These are phyloP conservation scores for Phlebiopsis gigantea DNA, from an alignment of 768 basidiomycete species.

Conservation along the genomic window DNA sequence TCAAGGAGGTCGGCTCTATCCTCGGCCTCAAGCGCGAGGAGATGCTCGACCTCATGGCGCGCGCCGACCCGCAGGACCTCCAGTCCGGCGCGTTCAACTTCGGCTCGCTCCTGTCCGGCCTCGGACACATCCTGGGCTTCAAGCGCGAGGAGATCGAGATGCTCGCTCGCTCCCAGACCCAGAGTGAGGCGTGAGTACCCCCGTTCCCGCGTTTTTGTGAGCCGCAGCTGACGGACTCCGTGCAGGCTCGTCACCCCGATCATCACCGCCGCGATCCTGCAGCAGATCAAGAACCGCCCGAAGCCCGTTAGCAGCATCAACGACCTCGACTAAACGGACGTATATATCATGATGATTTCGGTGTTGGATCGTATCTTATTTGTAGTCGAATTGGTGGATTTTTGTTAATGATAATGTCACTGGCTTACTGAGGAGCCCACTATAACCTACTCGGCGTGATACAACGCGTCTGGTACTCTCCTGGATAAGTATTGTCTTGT, in stretches of 20 bases:
- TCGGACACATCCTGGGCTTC: not conserved
- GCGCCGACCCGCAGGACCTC: not conserved
- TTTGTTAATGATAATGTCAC: not conserved
- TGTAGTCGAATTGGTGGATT: not conserved
- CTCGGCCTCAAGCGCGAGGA: slow-evolving; percentile 1
- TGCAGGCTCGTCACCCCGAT: not conserved
- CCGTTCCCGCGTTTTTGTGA: not conserved
- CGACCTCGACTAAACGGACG: slow-evolving; percentile 1
- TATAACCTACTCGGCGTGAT: no score
- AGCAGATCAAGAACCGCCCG: not conserved
- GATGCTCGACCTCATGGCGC: not conserved
- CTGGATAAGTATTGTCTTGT: no score
- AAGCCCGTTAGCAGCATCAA: not conserved
- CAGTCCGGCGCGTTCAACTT: slow-evolving; percentile 3
- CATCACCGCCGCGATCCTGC: not conserved
- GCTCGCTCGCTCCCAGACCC: not conserved
- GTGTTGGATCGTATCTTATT: not conserved
- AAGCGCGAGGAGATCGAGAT: not conserved
- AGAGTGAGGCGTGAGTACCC: not conserved
- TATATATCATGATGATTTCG: not conserved
- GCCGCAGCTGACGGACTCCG: not conserved
- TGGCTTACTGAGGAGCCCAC: not conserved
- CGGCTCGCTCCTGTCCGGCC: not conserved
- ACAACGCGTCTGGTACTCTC: no score
- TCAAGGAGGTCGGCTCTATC: not conserved